These are phyloP conservation scores for Rhodotorula diobovata DNA, from an alignment of 768 basidiomycete species.

Conservation along the genomic window DNA sequence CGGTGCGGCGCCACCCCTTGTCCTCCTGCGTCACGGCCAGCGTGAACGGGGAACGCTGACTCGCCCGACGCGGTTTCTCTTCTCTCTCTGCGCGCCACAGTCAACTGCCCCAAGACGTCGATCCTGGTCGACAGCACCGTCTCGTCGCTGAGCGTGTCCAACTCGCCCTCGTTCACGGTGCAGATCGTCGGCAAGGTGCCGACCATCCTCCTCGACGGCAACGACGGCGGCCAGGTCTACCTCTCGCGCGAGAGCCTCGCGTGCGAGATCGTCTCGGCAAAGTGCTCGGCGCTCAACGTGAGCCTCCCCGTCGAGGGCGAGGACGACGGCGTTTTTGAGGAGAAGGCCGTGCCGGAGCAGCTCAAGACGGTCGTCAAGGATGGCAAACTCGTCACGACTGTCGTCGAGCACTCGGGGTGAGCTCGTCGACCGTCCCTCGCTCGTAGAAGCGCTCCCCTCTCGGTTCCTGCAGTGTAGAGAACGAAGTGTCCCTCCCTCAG, in stretches of 20 bases:
- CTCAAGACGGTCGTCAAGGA: conserved; percentile 72
- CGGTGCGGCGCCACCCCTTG: conserved; percentile 53
- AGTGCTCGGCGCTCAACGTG: conserved; percentile 88
- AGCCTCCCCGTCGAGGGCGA: conserved; percentile 66
- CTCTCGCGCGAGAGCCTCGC: conserved; percentile 74
- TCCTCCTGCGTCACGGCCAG: neutral
- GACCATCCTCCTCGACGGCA: conserved; percentile 87
- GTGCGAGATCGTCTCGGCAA: conserved; percentile 78
- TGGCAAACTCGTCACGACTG: conserved; percentile 79
- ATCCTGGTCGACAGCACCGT: conserved; percentile 87
- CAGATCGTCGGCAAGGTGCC: conserved; percentile 87
- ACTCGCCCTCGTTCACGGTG: conserved; percentile 84
- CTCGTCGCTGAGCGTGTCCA: conserved; percentile 81
- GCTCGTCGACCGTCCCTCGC: neutral
- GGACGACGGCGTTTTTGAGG: conserved; percentile 85
- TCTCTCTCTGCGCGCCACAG: no score
- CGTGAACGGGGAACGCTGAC: no score
- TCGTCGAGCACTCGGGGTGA: conserved; percentile 71
- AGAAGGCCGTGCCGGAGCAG: conserved; percentile 92
- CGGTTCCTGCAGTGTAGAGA: neutral
- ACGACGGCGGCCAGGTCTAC: conserved; percentile 92
- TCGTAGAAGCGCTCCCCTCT: neutral
- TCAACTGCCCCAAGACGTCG: conserved; percentile 80
- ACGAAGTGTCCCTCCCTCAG: neutral
- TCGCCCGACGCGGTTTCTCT: neutral